Evolutionary conservation across 23 red algal genomes (phyloP), one percentile per base, ranked within the genome.

Genomic region (Gracilaria gracilis): DNA sequence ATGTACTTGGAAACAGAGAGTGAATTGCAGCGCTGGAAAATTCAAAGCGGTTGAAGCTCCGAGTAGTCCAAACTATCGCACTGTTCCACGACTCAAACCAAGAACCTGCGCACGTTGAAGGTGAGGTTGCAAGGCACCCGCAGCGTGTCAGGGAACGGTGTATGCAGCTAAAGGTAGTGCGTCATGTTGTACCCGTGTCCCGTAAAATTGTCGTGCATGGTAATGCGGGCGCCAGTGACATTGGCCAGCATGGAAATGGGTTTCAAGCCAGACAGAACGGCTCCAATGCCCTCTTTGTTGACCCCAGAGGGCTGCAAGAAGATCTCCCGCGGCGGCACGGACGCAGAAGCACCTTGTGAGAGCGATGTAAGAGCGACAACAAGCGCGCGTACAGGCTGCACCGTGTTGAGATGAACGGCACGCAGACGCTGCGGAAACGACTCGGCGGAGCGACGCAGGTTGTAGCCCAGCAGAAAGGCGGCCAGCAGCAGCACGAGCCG

Each of bases 261-360:
- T 33, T 81, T 81, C 19, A 81, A 29, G 11, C 78, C 78, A 19
- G 78, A 81, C 5, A 81, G 49, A 13, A 81, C 78, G 9, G 78
- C 78, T 11, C 78, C 78, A 27, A 81, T 81, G 49, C 78, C 77
- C 78, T 81, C 78, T 5, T 40, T 81, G 5, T 50, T 42, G 4
- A 81, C 57, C 14, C 49, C 78, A 31, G 38, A 24, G 36, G 37
- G 69, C 21, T 40, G 14, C 38, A 75, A 29, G 27, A 75, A 75
- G 69, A 75, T 75, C 69, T 75, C 69, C 37, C 69, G 36, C 69
- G 44, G 69, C n/a, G n/a, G n/a, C n/a, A n/a, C n/a, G n/a, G n/a
- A n/a, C 38, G 29, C 5, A n/a, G n/a, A n/a, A n/a, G n/a, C n/a
- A n/a, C n/a, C n/a, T n/a, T n/a, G n/a, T n/a, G n/a, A n/a, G n/a